Conservation (phyloP, 164 flowering plant genomes). For the Aristolochia californica region DNA sequence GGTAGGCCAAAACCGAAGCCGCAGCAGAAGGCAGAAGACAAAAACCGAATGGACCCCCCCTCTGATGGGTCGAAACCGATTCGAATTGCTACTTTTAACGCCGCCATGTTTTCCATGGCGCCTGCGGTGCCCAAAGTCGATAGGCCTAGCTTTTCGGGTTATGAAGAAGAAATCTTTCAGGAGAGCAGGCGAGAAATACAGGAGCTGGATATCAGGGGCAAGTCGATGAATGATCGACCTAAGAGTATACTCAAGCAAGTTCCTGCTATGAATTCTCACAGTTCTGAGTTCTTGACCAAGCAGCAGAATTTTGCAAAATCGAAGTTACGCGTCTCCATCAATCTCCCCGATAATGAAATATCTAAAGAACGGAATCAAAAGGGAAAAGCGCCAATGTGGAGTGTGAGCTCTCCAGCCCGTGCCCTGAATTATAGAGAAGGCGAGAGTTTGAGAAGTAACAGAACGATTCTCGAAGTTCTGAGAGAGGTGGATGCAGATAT, state of each 20-base stretch:
- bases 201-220: constrained; percentile 15
- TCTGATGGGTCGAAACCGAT: constrained; percentile 24
- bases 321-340: constrained; percentile 61
- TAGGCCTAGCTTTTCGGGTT: constrained; percentile 5
- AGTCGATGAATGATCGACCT: constrained; percentile 26
- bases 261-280: constrained; percentile 23
- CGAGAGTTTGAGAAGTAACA: constrained; percentile 25
- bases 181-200: constrained; percentile 7
- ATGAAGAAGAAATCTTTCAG: constrained; percentile 15
- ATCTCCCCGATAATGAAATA: constrained; percentile 84
- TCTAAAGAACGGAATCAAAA: constrained; percentile 38
- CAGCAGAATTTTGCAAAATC: constrained; percentile 26
- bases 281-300: constrained; percentile 11
- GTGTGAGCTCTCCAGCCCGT: constrained; percentile 39
- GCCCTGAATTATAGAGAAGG: constrained; percentile 7
- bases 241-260: constrained; percentile 74
- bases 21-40: constrained; percentile 11
- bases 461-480: constrained; percentile 58
- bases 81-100: constrained; percentile 74
- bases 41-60: constrained; percentile 4
- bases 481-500: constrained; percentile 83
- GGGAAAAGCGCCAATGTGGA: constrained; percentile 39
- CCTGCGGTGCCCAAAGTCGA: constrained; percentile 50
- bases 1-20: constrained; percentile 24
- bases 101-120: constrained; percentile 83